A percentile compares a stretch with the other conserved stretches of the same genome.
Evolutionary conservation across 768 basidiomycete species (phyloP).

Genomic region (Amanita thiersii): DNA sequence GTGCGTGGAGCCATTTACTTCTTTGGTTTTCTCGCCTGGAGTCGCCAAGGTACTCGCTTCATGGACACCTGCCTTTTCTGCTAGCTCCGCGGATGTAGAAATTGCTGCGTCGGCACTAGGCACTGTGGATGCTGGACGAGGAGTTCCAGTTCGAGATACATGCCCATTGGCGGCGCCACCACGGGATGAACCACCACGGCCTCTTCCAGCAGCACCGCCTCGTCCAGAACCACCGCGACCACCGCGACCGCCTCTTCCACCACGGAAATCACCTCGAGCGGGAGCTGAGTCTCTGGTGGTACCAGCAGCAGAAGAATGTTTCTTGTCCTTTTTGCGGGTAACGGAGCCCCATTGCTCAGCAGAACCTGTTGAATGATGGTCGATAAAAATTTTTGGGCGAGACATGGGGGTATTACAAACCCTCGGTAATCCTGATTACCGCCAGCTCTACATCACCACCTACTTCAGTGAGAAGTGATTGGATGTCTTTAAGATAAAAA

Average conservation of each 20-base stretch:
- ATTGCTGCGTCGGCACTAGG: constrained; percentile 17
- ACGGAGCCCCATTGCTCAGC: constrained; percentile 80
- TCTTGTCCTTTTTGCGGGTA: constrained; percentile 85
- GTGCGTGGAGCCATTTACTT: constrained; percentile 16
- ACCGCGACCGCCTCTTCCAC: constrained; percentile 51
- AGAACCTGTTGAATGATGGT: constrained; percentile 37
- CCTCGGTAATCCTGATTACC: constrained; percentile 69
- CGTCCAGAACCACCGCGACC: constrained; percentile 54
- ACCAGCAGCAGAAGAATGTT: constrained; percentile 34
- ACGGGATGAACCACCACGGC: constrained; percentile 42
- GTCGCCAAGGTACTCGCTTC: constrained; percentile 14
- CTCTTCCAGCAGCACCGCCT: constrained; percentile 39
- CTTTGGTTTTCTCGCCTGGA: constrained; percentile 21
- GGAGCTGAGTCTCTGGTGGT: constrained; percentile 46
- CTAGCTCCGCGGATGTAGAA: constrained; percentile 18
- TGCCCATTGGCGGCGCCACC: constrained; percentile 34
- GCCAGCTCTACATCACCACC: constrained; percentile 64
- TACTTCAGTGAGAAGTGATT: constrained; percentile 58
- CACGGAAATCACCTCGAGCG: constrained; percentile 47
- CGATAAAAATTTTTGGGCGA: constrained; percentile 8
- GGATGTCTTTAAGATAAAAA: constrained; percentile 43
- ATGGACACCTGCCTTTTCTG: constrained; percentile 15
- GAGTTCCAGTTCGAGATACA: constrained; percentile 25
- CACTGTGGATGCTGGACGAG: constrained; percentile 17
- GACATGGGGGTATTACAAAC: constrained; percentile 25